A percentile compares a stretch with the other conserved stretches of the same genome.
Conservation (phyloP, 345 rosid species). For the Corchorus capsularis region DNA sequence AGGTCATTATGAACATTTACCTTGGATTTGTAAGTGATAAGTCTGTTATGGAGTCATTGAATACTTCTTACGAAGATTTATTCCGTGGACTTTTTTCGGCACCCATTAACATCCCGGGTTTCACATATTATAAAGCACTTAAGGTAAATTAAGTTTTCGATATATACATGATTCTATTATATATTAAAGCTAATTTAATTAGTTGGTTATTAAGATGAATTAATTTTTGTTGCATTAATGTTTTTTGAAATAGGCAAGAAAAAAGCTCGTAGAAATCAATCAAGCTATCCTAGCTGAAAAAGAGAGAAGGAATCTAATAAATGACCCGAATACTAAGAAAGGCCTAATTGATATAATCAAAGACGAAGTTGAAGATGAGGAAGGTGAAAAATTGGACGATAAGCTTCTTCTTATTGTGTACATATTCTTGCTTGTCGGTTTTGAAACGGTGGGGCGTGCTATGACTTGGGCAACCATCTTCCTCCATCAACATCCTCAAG, state of each 20-base stretch:
- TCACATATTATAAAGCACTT: background rate
- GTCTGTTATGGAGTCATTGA: background rate
- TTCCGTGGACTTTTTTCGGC: background rate
- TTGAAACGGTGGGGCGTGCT: slow-evolving; percentile 29
- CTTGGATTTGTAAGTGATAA: background rate
- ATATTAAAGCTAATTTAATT: too few species aligned
- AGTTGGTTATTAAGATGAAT: too few species aligned
- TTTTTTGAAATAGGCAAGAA: too few species aligned
- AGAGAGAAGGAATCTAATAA: too few species aligned
- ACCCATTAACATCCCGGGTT: background rate
- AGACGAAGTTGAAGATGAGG: too few species aligned
- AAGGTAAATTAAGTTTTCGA: background rate
- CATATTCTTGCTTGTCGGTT: slow-evolving; percentile 13
- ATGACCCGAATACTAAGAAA: too few species aligned
- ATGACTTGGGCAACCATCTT: slow-evolving; percentile 27
- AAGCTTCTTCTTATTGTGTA: slow-evolving; percentile 29
- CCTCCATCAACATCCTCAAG: slow-evolving; percentile 18
- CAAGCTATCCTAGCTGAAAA: too few species aligned
- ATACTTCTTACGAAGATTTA: background rate
- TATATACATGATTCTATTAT: too few species aligned
- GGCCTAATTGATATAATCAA: too few species aligned
- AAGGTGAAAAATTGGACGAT: slow-evolving; percentile 23
- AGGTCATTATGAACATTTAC: slow-evolving; percentile 7
- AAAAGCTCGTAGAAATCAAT: too few species aligned
- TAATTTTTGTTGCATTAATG: too few species aligned